Base-by-base conservation (phyloP, 2,329 filamentous ascomycete species). In the Bipolaris sorokiniana region DNA sequence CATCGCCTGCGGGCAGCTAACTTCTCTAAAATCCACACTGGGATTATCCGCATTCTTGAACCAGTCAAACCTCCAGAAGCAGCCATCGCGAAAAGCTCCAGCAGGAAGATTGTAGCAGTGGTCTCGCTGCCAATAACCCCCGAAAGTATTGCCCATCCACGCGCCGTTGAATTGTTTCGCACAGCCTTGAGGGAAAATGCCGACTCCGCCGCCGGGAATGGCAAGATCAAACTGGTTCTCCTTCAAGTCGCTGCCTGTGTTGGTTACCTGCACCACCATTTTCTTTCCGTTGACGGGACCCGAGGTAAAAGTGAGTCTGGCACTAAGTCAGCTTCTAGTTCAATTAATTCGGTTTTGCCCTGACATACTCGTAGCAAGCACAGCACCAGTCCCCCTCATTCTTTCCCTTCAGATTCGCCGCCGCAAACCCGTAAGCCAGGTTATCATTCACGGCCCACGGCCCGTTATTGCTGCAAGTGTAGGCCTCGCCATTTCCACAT, bases 61-160 rank as follows among this genome's bases (percentile, higher is more conserved):
- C 85, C 85, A 88, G 77, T 87, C 83, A 68, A 87, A 88, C 58
- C 85, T 83, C 83, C 85, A 88, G 70, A 82, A 77, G 76, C 86
- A 88, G 7, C 86, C 86, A 9, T 75, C 77, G 77, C 85, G 82
- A 49, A 88, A 78, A 36, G 79, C 76, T 36, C 38, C 49, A 11
- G 69, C 75, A 0, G 86, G 86, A 75, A 86, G 83, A 49, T 71
- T 68, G 58, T 80, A 76, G 75, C 86, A 88, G 31, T 83, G 79
- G 48, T 76, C 74, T 52, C 81, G 77, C 48, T 79, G 79, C 18
- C 76, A 75, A 61, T 87, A 78, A 47, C 86, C 86, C 45, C 86
- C 86, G 72, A 87, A 88, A 56, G 80, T 80, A 51, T 81, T 79
- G 58, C 85, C 85, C 83, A 83, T 81, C 23, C 76, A 41, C 11